Base-by-base conservation (phyloP, 768 basidiomycete genomes). In the Boletus bicolor region DNA sequence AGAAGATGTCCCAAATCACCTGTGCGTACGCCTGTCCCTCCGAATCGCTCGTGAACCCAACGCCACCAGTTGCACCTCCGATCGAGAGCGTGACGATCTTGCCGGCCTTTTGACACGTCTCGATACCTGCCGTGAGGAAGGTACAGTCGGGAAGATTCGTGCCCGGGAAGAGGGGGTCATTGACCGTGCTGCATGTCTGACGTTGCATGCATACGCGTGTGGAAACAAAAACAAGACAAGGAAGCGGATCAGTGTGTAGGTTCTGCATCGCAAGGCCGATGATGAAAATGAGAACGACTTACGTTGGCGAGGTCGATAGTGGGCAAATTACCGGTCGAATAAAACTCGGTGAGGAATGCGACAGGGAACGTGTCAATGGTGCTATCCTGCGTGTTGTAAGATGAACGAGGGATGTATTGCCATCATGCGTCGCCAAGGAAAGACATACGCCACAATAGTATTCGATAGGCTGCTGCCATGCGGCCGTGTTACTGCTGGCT, bases 1-100 rank as follows among this genome's bases (percentile, higher is more conserved):
- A 73, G 69, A 89, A 89, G 47, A 86, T 56, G 48, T 70, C 49
- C 89, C 89, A 90, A 49, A 91, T 82, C 0, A 82, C 83, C 50
- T 84, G 75, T 0, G 83, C 87, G 65, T 87, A 89, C 4, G 75
- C 67, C 12, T 70, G 63, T 2, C 82, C 88, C 60, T 87, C 80
- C 2, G 74, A 68, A 54, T 83, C 84, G 44, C 79, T 82, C 41
- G 75, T 64, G 65, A 89, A 89, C 7, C 80, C 80, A 19, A 79
- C 82, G 19, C 79, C 76, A 17, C 86, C 87, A 3, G 80, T 81
- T 4, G 82, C 84, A 24, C 85, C 85, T 34, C 85, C 84, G 34
- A 84, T 69, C 38, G 81, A 82, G 28, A 83, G 66, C 9, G 82
- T 83, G 24, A 83, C 64, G n/a, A 82, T 75, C 62, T 86, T 86